phyloP scores from a whole-genome alignment of 73 alveolate species.

The Paramecium pentaurelia region DNA sequence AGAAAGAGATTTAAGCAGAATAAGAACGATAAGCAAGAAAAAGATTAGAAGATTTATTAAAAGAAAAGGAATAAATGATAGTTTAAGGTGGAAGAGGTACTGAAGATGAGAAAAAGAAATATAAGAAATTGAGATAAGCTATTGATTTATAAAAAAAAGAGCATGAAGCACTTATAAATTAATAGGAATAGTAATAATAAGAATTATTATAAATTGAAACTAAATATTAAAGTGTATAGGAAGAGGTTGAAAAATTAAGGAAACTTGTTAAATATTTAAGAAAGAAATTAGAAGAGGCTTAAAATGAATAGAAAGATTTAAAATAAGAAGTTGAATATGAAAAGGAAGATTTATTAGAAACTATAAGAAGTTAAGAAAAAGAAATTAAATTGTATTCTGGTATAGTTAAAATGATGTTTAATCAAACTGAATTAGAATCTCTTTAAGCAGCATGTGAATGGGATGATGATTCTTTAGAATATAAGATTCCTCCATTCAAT shows the following conservation, averaged over 20 bases:
- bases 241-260: conserved; percentile 59
- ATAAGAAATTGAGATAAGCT: conserved; percentile 63
- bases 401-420: conserved; percentile 53
- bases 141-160: conserved; percentile 69
- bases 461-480: conserved; percentile 54
- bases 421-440: conserved; percentile 49
- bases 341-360: conserved; percentile 62
- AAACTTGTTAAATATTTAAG: conserved; percentile 30
- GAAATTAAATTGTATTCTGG: conserved; percentile 54
- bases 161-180: conserved; percentile 68
- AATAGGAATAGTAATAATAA: conserved; percentile 65
- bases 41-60: conserved; percentile 62
- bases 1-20: neutral
- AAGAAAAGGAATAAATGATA: conserved; percentile 70
- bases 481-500: conserved; percentile 63
- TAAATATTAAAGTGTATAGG: conserved; percentile 54
- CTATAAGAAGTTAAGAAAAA: conserved; percentile 49
- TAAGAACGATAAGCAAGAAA: conserved; percentile 58
- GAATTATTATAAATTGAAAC: conserved; percentile 55
- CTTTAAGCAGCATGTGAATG: conserved; percentile 56
- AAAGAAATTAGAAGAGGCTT: conserved; percentile 41
- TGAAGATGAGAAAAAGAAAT: conserved; percentile 74
- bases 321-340: conserved; percentile 58
- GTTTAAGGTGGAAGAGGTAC: conserved; percentile 74
- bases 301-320: conserved; percentile 54